phyloP scores from a whole-genome alignment of 1,139 yeast species.

The Eremothecium cymbalariae region DNA sequence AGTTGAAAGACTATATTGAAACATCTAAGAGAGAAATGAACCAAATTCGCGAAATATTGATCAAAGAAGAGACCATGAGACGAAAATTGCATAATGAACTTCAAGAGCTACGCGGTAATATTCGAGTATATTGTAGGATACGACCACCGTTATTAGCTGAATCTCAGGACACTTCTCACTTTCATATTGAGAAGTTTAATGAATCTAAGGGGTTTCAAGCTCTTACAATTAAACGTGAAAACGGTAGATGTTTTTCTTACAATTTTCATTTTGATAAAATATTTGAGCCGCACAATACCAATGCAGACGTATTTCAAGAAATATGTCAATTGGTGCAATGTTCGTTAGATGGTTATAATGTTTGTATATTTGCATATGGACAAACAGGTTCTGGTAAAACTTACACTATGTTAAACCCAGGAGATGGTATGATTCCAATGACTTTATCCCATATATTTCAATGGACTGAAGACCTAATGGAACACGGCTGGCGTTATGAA shows the following conservation, averaged over 20 bases:
- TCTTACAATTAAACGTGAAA: constrained; percentile 25
- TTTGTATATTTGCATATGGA: constrained; percentile 93
- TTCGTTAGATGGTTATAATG: constrained; percentile 83
- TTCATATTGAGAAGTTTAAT: constrained; percentile 43
- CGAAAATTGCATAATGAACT: constrained; percentile 65
- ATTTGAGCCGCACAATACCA: constrained; percentile 48
- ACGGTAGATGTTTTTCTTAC: constrained; percentile 15
- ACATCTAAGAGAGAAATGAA: constrained; percentile 25
- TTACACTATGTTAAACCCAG: constrained; percentile 69
- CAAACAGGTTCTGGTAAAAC: constrained; percentile 98
- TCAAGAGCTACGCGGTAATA: constrained; percentile 87
- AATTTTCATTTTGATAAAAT: constrained; percentile 71
- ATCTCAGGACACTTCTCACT: constrained; percentile 31
- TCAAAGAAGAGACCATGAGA: constrained; percentile 46
- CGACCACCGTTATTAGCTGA: constrained; percentile 44
- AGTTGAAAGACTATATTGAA: constrained; percentile 26
- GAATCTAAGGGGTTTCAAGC: constrained; percentile 40
- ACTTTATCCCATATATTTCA: constrained; percentile 68
- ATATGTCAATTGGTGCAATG: constrained; percentile 83
- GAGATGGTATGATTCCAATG: constrained; percentile 75
- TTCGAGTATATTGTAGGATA: constrained; percentile 82
- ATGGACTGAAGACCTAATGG: constrained; percentile 43
- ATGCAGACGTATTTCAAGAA: constrained; percentile 68
- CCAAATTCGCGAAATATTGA: constrained; percentile 32
- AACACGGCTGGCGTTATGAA: constrained; percentile 58